Evolutionary conservation across 1,139 yeast genomes (phyloP), one percentile per base, ranked within the genome.

Genomic region (Zygoascus sp.): DNA sequence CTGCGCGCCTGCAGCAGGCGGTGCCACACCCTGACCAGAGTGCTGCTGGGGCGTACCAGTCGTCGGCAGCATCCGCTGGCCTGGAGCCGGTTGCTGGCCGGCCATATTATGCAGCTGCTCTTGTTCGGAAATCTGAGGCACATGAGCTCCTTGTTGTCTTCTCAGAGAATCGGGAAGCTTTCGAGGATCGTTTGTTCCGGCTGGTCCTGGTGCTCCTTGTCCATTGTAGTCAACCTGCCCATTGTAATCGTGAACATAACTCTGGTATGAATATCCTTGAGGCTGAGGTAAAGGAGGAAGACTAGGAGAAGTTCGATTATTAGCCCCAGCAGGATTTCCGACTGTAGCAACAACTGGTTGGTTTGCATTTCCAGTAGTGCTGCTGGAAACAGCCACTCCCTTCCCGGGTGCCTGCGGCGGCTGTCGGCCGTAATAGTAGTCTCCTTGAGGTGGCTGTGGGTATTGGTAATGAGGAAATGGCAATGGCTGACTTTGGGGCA

Each of bases 161-260:
- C 45, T 32, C 19, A 41, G 43, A 20, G 47, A 28, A 28, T 53
- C 56, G 1, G 59, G 59, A 11, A 56, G 46, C 42, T 50, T 49
- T 40, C 59, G 47, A 5, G 59, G 59, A 45, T 56, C 58, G 2
- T 53, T 50, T 40, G 51, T 39, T n/a, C n/a, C n/a, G 27, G 51
- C 47, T 19, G 45, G 37, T 2, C 48, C 47, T 9, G 38, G 27
- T 11, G 23, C 35, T 27, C 11, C 35, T 5, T 16, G 34, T 9
- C 22, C 20, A 27, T 28, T 27, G 32, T 52, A 50, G 15, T 53
- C 55, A n/a, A n/a, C n/a, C n/a, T n/a, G 34, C 10, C 22, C 20
- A 27, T 28, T 27, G 32, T 52, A 50, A n/a, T 53, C 55, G 16
- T 52, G 54, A 7, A 51, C 51, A 37, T 53, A 53, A 5, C 49